Percentiles rank a stretch among this genome's conserved stretches.
These are phyloP conservation scores for Phylloporus sp. DNA, from an alignment of 768 basidiomycete genomes.

Conservation along the genomic window DNA sequence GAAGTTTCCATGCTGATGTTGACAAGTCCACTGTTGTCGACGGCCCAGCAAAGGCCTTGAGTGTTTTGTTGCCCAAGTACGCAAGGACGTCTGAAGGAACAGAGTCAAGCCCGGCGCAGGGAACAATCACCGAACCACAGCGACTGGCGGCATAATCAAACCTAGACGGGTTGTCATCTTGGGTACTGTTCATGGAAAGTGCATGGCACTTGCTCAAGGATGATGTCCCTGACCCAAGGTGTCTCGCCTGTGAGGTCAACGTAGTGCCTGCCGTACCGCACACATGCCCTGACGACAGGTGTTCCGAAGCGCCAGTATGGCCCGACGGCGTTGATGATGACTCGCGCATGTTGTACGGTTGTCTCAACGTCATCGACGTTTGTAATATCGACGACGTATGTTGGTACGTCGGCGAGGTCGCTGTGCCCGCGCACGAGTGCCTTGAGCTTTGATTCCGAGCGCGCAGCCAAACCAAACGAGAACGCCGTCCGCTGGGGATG, in stretches of 20 bases:
- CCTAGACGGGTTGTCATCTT: conserved; percentile 35
- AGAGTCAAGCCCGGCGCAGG: conserved; percentile 75
- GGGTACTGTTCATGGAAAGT: conserved; percentile 6
- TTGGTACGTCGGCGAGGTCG: conserved; percentile 39
- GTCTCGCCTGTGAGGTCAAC: conserved; percentile 81
- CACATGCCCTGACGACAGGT: conserved; percentile 79
- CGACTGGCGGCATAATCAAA: conserved; percentile 70
- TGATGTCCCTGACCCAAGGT: conserved; percentile 61
- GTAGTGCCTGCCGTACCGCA: conserved; percentile 72
- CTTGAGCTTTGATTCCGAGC: conserved; percentile 61
- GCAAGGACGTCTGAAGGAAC: conserved; percentile 69
- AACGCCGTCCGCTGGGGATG: conserved; percentile 61
- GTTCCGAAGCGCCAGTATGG: conserved; percentile 72
- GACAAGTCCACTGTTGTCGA: conserved; percentile 49
- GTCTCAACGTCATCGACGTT: conserved; percentile 49
- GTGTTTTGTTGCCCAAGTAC: conserved; percentile 64
- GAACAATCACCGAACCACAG: conserved; percentile 72
- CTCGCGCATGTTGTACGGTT: conserved; percentile 53
- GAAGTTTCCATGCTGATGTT: conserved; percentile 43
- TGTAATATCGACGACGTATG: conserved; percentile 58
- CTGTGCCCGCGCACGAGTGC: conserved; percentile 44
- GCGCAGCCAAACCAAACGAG: conserved; percentile 65
- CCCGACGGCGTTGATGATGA: conserved; percentile 76
- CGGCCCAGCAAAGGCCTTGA: conserved; percentile 45
- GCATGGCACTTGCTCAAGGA: conserved; percentile 44